phyloP scores from a whole-genome alignment of 2,329 filamentous ascomycete genomes.

The Pezicula neosporulosa region DNA sequence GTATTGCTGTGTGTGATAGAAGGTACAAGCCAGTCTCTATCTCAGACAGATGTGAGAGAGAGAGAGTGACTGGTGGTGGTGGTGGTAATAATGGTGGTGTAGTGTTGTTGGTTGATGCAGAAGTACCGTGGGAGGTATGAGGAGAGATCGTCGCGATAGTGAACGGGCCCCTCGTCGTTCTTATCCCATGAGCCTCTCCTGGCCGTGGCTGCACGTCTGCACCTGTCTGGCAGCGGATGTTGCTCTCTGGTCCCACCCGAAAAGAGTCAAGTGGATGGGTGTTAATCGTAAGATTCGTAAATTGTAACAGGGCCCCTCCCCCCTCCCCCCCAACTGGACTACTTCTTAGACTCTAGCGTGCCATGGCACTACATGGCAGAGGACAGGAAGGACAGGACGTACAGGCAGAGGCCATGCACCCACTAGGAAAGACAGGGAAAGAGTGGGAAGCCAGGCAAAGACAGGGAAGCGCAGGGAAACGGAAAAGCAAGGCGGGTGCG shows the following conservation, averaged over 20 bases:
- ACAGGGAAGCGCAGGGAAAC: constrained; percentile 7
- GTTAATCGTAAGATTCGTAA: not conserved
- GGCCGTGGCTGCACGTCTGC: constrained; percentile 2
- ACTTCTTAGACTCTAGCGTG: not conserved
- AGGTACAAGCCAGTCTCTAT: too few relatives aligned
- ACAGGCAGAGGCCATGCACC: constrained; percentile 6
- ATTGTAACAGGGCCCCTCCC: not conserved
- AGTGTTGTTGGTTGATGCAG: constrained; percentile 1
- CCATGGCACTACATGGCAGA: constrained; percentile 6
- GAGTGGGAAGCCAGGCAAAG: too few relatives aligned
- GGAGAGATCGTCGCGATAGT: constrained; percentile 18
- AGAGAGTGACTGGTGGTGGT: not conserved
- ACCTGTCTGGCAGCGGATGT: constrained; percentile 8
- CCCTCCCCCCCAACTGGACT: not conserved
- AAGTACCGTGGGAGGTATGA: constrained; percentile 18
- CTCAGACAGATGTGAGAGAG: not conserved
- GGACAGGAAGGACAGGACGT: not conserved
- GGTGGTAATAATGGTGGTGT: not conserved
- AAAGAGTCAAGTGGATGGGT: constrained; percentile 7
- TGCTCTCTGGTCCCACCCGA: constrained; percentile 11
- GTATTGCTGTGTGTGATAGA: too few relatives aligned
- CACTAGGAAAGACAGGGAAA: not conserved
- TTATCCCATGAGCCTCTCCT: constrained; percentile 20
- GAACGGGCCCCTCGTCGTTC: constrained; percentile 21
- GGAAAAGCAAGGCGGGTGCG: constrained; percentile 24